Evolutionary conservation across 192 early-diverging fungal genomes (phyloP), one percentile per base, ranked within the genome.

Genomic region (Cladochytrium replicatum): DNA sequence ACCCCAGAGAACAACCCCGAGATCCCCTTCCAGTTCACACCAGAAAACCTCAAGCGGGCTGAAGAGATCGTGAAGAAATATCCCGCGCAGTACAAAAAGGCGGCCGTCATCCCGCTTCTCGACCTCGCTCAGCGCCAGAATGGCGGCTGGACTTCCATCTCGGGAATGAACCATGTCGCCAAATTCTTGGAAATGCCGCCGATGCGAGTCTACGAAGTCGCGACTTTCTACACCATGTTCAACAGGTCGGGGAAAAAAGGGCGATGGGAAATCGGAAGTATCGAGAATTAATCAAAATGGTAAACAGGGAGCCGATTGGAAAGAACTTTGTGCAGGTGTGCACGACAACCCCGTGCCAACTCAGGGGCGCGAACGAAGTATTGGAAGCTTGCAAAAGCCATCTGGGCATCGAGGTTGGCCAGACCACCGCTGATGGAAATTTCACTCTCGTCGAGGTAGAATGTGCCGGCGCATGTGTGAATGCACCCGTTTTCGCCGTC

Each of bases 181-280:
- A 81, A 88, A 67, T 64, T 94, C 45, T 69, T 93, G 24, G 91
- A 97, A 58, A 83, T 97, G 2, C 90, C 93, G 43, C 96, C 96
- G 22, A 96, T 99, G 91, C 82, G 96, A 46, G 93, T 99, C 39
- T 97, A 97, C 74, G 93, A 99, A 63, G 96, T 99, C 17, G 96
- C 96, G n/a, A 97, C 93, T 26, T 99, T 99, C 69, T 99, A 99
- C 63, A 99, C 95, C 46, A 99, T 99, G 95, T 99, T 88, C 73
- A 97, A 97, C 77, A 77, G 91, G 78, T 85, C 62, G 42, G 11
- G 13, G 41, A 9, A 24, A 0, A 0, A 21, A 56, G 21, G 13
- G 34, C 17, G 13, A 37, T 37, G 13, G 34, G 13, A 13, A 13
- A n/a, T n/a, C n/a, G n/a, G n/a, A n/a, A n/a, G n/a, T n/a, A n/a